Conservation (phyloP, 73 alveolate genomes). For the Paramecium biaurelia region DNA sequence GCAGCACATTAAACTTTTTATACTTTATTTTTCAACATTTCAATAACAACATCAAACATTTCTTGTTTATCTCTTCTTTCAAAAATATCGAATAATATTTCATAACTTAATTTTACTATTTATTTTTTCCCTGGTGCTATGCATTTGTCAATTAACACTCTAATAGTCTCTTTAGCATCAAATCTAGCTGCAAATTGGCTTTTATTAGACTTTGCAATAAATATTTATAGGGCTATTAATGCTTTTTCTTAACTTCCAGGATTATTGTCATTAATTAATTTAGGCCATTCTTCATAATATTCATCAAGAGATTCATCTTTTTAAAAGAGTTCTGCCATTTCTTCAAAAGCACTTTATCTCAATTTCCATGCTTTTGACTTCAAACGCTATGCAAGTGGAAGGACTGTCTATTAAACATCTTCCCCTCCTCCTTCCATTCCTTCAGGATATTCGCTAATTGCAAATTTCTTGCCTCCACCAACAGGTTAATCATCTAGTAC, state of each 20-base stretch:
- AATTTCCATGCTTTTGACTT: slow-evolving; percentile 50
- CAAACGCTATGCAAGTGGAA: slow-evolving; percentile 36
- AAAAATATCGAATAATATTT: slow-evolving; percentile 63
- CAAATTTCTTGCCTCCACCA: slow-evolving; percentile 63
- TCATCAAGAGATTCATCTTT: slow-evolving; percentile 61
- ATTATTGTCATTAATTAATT: slow-evolving; percentile 71
- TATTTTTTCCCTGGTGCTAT: slow-evolving; percentile 75
- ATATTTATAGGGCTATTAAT: slow-evolving; percentile 64
- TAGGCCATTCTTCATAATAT: slow-evolving; percentile 67
- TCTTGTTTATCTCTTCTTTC: slow-evolving; percentile 71
- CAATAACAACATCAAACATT: slow-evolving; percentile 66
- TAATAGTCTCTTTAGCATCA: slow-evolving; percentile 62
- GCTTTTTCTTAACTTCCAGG: slow-evolving; percentile 82
- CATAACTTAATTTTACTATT: slow-evolving; percentile 62
- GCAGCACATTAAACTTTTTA: slow-evolving; percentile 73
- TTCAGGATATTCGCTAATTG: slow-evolving; percentile 57
- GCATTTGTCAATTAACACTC: slow-evolving; percentile 73
- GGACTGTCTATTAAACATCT: background rate
- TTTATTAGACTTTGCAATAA: slow-evolving; percentile 58
- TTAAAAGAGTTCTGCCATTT: slow-evolving; percentile 62
- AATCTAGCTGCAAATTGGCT: slow-evolving; percentile 23
- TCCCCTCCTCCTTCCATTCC: slow-evolving; percentile 55
- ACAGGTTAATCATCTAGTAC: slow-evolving; percentile 42
- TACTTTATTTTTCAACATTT: slow-evolving; percentile 64
- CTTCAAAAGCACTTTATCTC: slow-evolving; percentile 74